Conservation (phyloP, 2,329 filamentous ascomycete species). For the Colletotrichum sp. region DNA sequence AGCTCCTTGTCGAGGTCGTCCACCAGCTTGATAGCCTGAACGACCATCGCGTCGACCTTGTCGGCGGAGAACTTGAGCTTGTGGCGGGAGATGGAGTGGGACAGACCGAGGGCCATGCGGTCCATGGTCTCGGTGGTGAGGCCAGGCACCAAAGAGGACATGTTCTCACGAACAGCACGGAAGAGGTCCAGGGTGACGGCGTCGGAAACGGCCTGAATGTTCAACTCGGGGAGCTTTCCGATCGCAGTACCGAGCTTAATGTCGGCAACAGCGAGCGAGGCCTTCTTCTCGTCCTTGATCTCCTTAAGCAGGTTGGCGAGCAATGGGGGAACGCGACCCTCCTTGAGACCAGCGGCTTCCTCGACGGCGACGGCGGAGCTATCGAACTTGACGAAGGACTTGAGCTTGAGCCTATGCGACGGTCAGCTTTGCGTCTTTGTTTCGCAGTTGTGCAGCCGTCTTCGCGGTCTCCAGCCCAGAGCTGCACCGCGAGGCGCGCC, state of each 20-base stretch:
- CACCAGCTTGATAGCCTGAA: slow-evolving; percentile 91
- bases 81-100: slow-evolving; percentile 94
- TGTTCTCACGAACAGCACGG: slow-evolving; percentile 90
- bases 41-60: slow-evolving; percentile 99
- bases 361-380: slow-evolving; percentile 89
- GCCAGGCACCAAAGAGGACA: slow-evolving; percentile 89
- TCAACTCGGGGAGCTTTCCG: slow-evolving; percentile 87
- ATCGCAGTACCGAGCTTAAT: slow-evolving; percentile 91
- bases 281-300: slow-evolving; percentile 97
- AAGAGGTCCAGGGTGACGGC: slow-evolving; percentile 86
- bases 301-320: slow-evolving; percentile 82
- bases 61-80: slow-evolving; percentile 99
- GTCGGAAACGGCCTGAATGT: slow-evolving; percentile 81
- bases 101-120: slow-evolving; percentile 95
- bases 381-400: slow-evolving; percentile 97
- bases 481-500: not conserved
- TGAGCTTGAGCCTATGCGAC: slow-evolving; percentile 78
- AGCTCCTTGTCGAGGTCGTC: slow-evolving; percentile 99
- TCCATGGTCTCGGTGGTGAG: slow-evolving; percentile 85
- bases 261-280: slow-evolving; percentile 91
- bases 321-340: slow-evolving; percentile 93
- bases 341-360: slow-evolving; percentile 81
- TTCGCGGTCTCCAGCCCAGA: not conserved
- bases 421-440: slow-evolving; percentile 11
- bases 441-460: not conserved